A percentile compares a stretch with the other conserved stretches of the same genome.
Conservation (phyloP, 331 rosid species). For the Malus hybrid region DNA sequence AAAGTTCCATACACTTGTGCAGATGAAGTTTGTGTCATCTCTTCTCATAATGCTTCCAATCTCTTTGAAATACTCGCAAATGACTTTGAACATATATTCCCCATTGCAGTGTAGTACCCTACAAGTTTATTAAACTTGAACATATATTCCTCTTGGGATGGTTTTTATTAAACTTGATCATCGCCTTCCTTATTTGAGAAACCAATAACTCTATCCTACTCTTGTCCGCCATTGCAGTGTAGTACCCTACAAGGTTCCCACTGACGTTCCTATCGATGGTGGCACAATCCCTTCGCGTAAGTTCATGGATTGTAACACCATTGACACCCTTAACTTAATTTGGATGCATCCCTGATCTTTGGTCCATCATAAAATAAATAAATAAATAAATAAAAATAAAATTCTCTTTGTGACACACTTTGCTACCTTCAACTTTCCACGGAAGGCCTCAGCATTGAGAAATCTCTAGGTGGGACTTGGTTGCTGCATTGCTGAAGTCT, state of each 20-base stretch:
- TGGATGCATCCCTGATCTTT: neutral
- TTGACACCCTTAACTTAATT: neutral
- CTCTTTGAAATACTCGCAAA: neutral
- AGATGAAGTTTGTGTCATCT: neutral
- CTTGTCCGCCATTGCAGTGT: neutral
- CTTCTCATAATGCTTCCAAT: neutral
- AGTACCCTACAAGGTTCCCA: slow-evolving; percentile 13
- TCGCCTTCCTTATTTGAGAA: neutral
- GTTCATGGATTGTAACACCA: neutral
- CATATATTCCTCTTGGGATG: neutral
- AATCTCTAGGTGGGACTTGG: neutral
- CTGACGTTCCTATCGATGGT: neutral
- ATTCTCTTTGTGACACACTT: slow-evolving; percentile 7
- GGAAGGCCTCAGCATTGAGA: neutral
- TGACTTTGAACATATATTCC: neutral
- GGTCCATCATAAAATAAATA: neutral
- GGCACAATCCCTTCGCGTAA: slow-evolving; percentile 10
- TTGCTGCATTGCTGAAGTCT: neutral
- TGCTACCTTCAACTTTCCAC: neutral
- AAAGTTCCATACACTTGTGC: slow-evolving; percentile 21
- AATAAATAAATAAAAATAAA: neutral
- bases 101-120: neutral
- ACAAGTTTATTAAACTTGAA: neutral
- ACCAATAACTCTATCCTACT: slow-evolving; percentile 3
- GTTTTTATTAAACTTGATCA: neutral